These are phyloP conservation scores for Graphiopsis chlorocephala DNA, from an alignment of 2,329 filamentous ascomycete species.

Conservation along the genomic window DNA sequence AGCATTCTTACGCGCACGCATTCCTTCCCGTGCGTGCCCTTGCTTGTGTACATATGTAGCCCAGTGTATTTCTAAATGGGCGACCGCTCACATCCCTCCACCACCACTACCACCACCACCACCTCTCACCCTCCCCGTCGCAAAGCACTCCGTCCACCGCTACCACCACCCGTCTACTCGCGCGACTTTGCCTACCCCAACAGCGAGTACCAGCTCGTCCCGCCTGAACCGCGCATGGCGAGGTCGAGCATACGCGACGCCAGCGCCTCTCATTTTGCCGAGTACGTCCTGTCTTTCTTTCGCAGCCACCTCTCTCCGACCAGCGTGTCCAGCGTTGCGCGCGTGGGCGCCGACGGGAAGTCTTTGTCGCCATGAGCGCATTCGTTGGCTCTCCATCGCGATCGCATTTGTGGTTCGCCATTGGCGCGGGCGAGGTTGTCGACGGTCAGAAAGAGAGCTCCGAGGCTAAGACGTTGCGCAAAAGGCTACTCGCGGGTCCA, in stretches of 20 bases:
- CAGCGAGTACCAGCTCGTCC: conserved; percentile 33
- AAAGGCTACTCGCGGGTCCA: conserved; percentile 53
- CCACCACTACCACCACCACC: neutral
- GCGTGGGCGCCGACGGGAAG: neutral
- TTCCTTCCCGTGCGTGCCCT: conserved; percentile 1
- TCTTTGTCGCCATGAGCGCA: neutral
- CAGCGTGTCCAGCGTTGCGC: neutral
- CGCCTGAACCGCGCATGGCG: conserved; percentile 40
- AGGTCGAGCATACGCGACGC: conserved; percentile 46
- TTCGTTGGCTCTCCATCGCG: conserved; percentile 22
- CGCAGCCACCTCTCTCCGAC: conserved; percentile 15
- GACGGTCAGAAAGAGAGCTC: conserved; percentile 18
- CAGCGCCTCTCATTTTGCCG: conserved; percentile 50
- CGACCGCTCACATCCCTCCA: neutral
- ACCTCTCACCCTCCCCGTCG: neutral
- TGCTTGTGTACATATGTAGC: conserved; percentile 8
- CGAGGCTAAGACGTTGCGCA: conserved; percentile 44
- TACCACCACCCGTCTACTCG: conserved; percentile 32
- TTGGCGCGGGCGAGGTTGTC: conserved; percentile 18
- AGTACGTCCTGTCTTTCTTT: conserved; percentile 47
- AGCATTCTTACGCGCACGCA: conserved; percentile 1
- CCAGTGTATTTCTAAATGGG: neutral
- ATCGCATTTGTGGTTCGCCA: conserved; percentile 23
- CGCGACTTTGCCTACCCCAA: conserved; percentile 47
- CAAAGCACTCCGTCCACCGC: conserved; percentile 17